A percentile compares a stretch with the other conserved stretches of the same genome.
These are phyloP conservation scores for Vitis amurensis DNA, from an alignment of 164 flowering plant species.

Conservation along the genomic window DNA sequence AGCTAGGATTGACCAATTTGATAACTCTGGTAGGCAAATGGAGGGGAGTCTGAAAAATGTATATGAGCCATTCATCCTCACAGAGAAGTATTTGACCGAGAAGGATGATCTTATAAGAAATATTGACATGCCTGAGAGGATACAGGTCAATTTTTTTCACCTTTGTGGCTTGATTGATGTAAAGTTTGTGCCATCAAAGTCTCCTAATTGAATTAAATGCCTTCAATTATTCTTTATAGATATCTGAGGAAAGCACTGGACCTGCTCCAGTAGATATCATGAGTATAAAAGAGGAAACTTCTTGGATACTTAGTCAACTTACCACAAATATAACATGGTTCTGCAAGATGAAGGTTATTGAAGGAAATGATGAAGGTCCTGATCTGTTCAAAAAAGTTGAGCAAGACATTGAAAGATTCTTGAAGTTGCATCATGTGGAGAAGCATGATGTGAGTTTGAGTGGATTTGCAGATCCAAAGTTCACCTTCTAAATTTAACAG, in stretches of 20 bases:
- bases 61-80: slow-evolving; percentile 78
- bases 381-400: slow-evolving; percentile 30
- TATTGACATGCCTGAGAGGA: slow-evolving; percentile 86
- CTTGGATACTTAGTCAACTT: slow-evolving; percentile 73
- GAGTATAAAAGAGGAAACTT: slow-evolving; percentile 56
- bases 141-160: slow-evolving; percentile 56
- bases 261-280: slow-evolving; percentile 55
- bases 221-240: slow-evolving; percentile 27
- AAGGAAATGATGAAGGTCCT: slow-evolving; percentile 16
- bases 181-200: too few relatives aligned
- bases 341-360: slow-evolving; percentile 29
- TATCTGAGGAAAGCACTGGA: slow-evolving; percentile 82
- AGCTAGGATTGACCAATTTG: slow-evolving; percentile 5
- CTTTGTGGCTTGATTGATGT: background rate
- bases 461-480: background rate
- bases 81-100: slow-evolving; percentile 90
- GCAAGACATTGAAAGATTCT: slow-evolving; percentile 58
- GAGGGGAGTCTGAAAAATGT: slow-evolving; percentile 78
- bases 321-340: slow-evolving; percentile 13
- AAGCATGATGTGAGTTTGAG: slow-evolving; percentile 71
- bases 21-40: slow-evolving; percentile 41
- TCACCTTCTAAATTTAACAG: background rate
- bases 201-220: too few relatives aligned
- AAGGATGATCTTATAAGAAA: slow-evolving; percentile 77
- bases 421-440: slow-evolving; percentile 74